Evolutionary conservation across 164 flowering plant species (phyloP), one percentile per base, ranked within the genome.

Genomic region (Annona squamosa): DNA sequence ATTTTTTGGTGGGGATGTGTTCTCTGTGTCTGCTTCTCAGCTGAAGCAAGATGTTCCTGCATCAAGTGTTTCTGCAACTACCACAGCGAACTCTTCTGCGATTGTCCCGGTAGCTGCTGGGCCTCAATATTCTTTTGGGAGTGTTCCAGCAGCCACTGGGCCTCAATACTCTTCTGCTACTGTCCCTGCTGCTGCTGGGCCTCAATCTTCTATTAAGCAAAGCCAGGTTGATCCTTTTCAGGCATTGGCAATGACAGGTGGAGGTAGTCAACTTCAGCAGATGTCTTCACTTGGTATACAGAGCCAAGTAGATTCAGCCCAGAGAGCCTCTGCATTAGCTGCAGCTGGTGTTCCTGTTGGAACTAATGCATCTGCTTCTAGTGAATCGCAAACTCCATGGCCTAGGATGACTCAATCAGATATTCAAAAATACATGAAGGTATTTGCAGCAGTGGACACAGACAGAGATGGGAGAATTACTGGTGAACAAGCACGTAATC

Each of bases 391-490:
- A 75, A 71, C 71, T 70, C 76, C 87, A 41, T 95, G 99, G 99
- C 99, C 98, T 69, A 93, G 82, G 81, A 95, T 93, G 92, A 87
- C 90, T 67, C 90, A 84, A 73, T 74, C 97, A 4, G 91, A 90
- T 80, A 76, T 90, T 81, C 98, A 90, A 77, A 93, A 93, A 81
- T 95, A 95, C 71, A 82, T 87, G 16, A 88, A 87, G 79, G 96
- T 93, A 16, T 95, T 95, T 84, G 77, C 90, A 75, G 91, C 88
- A 81, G 98, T 95, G 17, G 99, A 93, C 82, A 85, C 90, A 10
- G 97, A 93, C 71, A 84, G 91, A 78, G 99, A 95, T 87, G 98
- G 99, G 70, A 91, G 80, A 82, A 93, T 95, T 66, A 89, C 93
- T 57, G 97, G 98, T 16, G 97, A 91, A 73, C 88, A 95, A 83